Conservation (phyloP, 176 grass and related monocot species). For the Triticum dicoccoides region DNA sequence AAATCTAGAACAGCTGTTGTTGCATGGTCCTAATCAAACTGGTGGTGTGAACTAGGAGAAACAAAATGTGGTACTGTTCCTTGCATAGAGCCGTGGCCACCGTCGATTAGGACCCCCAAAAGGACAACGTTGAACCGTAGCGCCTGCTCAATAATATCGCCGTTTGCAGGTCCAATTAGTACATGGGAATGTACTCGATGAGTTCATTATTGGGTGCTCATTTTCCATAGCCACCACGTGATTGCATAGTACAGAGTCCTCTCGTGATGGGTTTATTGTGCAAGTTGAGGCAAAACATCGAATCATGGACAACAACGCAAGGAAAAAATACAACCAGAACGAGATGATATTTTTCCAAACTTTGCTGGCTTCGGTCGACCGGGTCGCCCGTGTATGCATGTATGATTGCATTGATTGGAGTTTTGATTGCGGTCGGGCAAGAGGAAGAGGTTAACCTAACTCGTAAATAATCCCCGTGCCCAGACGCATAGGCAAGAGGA, state of each 20-base stretch:
- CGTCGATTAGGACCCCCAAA: constrained; percentile 36
- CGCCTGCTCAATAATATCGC: constrained; percentile 15
- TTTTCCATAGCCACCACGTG: constrained; percentile 26
- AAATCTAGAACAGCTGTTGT: not conserved
- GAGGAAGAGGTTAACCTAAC: too few relatives aligned
- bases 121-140: constrained; percentile 34
- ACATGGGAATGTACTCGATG: not conserved
- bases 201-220: constrained; percentile 30
- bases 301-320: constrained; percentile 23
- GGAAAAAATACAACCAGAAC: not conserved
- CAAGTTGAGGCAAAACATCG: constrained; percentile 10
- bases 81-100: not conserved
- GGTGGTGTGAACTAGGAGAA: not conserved
- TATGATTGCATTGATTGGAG: not conserved
- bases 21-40: not conserved
- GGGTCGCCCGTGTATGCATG: not conserved
- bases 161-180: constrained; percentile 10
- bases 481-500: too few relatives aligned
- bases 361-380: not conserved
- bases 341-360: not conserved
- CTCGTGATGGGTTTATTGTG: not conserved
- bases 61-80: not conserved
- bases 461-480: too few relatives aligned
- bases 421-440: too few relatives aligned
- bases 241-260: not conserved